These are phyloP conservation scores for Lomentospora prolificans DNA, from an alignment of 2,329 filamentous ascomycete genomes.

Conservation along the genomic window DNA sequence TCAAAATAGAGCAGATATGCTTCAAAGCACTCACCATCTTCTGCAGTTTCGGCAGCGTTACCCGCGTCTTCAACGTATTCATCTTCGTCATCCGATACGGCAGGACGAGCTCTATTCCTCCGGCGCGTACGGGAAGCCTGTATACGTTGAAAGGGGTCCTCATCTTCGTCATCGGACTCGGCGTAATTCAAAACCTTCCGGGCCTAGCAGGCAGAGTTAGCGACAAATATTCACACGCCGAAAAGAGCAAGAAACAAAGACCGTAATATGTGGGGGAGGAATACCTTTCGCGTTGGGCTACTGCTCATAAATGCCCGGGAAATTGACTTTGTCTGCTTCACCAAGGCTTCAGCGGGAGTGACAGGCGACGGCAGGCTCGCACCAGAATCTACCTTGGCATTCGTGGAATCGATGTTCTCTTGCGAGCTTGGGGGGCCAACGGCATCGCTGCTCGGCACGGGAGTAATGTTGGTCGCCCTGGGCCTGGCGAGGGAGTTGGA, in stretches of 20 bases:
- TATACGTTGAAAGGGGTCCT: slow-evolving; percentile 34
- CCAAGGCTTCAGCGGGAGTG: slow-evolving; percentile 29
- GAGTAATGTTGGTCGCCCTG: slow-evolving; percentile 51
- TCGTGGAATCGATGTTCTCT: slow-evolving; percentile 43
- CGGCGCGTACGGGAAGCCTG: slow-evolving; percentile 19
- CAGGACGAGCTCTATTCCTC: slow-evolving; percentile 41
- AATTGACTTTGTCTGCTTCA: slow-evolving; percentile 31
- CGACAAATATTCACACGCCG: no score
- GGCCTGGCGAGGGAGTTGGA: slow-evolving; percentile 30
- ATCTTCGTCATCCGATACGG: slow-evolving; percentile 60
- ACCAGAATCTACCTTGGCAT: slow-evolving; percentile 36
- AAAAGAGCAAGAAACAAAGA: no score
- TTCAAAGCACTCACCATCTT: slow-evolving; percentile 49
- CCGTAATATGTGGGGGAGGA: not conserved
- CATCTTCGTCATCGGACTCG: slow-evolving; percentile 67
- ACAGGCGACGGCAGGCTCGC: slow-evolving; percentile 34
- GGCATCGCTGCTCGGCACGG: slow-evolving; percentile 72
- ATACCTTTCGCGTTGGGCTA: slow-evolving; percentile 75
- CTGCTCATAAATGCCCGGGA: slow-evolving; percentile 36
- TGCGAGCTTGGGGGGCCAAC: slow-evolving; percentile 58
- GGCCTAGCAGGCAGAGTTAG: slow-evolving; percentile 21
- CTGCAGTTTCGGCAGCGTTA: slow-evolving; percentile 50
- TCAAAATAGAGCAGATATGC: not conserved
- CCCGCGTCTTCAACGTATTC: slow-evolving; percentile 54
- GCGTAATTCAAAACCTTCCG: slow-evolving; percentile 65